phyloP scores from a whole-genome alignment of 148 eudicot genomes.

The Cornus controversa region DNA sequence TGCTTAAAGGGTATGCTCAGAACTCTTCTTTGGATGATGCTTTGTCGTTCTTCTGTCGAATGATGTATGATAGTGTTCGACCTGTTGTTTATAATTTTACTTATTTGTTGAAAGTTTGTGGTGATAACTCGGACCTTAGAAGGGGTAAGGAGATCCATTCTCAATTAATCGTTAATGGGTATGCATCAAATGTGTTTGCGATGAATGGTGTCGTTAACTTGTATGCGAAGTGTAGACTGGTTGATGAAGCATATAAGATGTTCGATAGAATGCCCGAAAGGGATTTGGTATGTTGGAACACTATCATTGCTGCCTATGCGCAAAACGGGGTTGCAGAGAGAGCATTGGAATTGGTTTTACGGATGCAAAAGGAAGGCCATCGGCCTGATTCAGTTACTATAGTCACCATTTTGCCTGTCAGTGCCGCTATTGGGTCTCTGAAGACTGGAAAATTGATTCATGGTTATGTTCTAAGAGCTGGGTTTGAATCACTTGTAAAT shows the following conservation, averaged over 20 bases:
- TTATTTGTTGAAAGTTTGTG: too few species aligned
- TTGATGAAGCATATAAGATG: slow-evolving; percentile 11
- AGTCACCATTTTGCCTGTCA: slow-evolving; percentile 13
- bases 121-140: neutral
- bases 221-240: slow-evolving; percentile 15
- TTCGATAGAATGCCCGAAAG: slow-evolving; percentile 22
- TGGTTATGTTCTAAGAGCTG: slow-evolving; percentile 1
- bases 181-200: neutral
- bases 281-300: slow-evolving; percentile 20
- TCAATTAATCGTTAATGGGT: slow-evolving; percentile 4
- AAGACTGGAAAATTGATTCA: slow-evolving; percentile 18
- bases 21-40: too few species aligned
- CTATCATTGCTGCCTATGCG: slow-evolving; percentile 16
- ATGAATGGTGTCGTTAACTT: slow-evolving; percentile 12
- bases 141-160: slow-evolving; percentile 16
- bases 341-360: slow-evolving; percentile 5
- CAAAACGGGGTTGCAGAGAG: slow-evolving; percentile 12
- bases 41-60: too few species aligned
- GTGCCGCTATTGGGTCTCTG: slow-evolving; percentile 15
- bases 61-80: too few species aligned
- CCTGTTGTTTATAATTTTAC: too few species aligned
- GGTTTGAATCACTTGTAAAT: neutral
- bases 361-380: slow-evolving; percentile 10
- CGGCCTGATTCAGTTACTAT: slow-evolving; percentile 14
- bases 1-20: too few species aligned